Percentiles rank a stretch among this genome's conserved stretches.
Conservation (phyloP, 192 early-diverging fungal species). For the Glomus cerebriforme region DNA sequence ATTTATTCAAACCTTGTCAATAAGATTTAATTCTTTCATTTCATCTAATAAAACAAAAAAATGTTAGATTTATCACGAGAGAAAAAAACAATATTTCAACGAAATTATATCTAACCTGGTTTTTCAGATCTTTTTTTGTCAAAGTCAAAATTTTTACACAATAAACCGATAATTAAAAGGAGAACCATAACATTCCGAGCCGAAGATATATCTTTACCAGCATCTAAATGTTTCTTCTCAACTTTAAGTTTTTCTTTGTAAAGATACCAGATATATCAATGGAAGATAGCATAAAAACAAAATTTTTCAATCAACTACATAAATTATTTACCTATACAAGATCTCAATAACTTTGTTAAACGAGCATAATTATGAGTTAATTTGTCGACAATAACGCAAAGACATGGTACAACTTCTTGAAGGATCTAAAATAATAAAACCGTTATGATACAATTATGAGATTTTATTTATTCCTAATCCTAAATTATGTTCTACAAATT, state of each 20-base stretch:
- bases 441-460: constrained; percentile 6
- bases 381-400: constrained; percentile 67
- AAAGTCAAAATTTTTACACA: constrained; percentile 82
- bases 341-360: constrained; percentile 51
- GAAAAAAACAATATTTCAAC: neutral
- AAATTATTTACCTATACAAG: constrained; percentile 38
- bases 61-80: neutral
- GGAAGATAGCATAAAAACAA: neutral
- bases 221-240: constrained; percentile 43
- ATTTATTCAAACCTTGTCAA: constrained; percentile 32
- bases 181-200: constrained; percentile 61
- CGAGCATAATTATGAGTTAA: constrained; percentile 55
- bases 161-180: constrained; percentile 70
- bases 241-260: constrained; percentile 53
- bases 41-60: constrained; percentile 17
- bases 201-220: constrained; percentile 37
- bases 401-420: constrained; percentile 66
- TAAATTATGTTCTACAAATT: no score
- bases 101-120: constrained; percentile 18
- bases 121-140: constrained; percentile 39
- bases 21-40: constrained; percentile 31
- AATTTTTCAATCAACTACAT: neutral
- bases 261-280: neutral
- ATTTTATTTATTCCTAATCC: neutral
- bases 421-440: constrained; percentile 49